Conservation (phyloP, 305 asterid genomes). For the Salvia sclarea region DNA sequence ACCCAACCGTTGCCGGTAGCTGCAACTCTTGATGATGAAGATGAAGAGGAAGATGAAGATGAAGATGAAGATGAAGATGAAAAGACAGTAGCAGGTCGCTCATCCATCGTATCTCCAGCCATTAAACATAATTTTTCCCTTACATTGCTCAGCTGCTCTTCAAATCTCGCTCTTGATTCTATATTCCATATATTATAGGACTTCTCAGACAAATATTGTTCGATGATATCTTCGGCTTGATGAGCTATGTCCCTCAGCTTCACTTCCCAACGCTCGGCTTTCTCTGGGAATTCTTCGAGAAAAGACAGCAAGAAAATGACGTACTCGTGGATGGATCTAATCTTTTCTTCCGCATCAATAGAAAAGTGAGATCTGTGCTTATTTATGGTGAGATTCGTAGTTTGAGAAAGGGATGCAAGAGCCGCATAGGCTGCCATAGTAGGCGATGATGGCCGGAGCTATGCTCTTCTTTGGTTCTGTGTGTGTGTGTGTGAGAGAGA, state of each 20-base stretch:
- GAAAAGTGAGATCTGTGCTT: not conserved
- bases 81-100: not conserved
- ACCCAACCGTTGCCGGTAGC: not conserved
- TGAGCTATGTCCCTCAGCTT: slow-evolving; percentile 7
- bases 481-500: too few relatives aligned
- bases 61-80: too few relatives aligned
- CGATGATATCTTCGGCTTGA: not conserved
- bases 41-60: too few relatives aligned
- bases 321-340: too few relatives aligned
- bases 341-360: not conserved
- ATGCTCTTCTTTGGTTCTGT: too few relatives aligned
- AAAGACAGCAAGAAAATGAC: too few relatives aligned
- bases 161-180: too few relatives aligned
- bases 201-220: too few relatives aligned
- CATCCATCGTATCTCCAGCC: slow-evolving; percentile 1
- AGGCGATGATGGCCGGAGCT: not conserved
- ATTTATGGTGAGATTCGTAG: not conserved
- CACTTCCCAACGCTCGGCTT: slow-evolving; percentile 4
- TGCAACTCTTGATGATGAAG: not conserved
- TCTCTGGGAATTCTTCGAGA: not conserved
- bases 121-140: not conserved
- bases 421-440: slow-evolving; percentile 17
- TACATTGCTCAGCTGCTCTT: not conserved
- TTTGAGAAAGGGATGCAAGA: slow-evolving; percentile 2
- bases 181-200: too few relatives aligned